phyloP scores from a whole-genome alignment of 768 basidiomycete species.

The Phylloporus arenicola region DNA sequence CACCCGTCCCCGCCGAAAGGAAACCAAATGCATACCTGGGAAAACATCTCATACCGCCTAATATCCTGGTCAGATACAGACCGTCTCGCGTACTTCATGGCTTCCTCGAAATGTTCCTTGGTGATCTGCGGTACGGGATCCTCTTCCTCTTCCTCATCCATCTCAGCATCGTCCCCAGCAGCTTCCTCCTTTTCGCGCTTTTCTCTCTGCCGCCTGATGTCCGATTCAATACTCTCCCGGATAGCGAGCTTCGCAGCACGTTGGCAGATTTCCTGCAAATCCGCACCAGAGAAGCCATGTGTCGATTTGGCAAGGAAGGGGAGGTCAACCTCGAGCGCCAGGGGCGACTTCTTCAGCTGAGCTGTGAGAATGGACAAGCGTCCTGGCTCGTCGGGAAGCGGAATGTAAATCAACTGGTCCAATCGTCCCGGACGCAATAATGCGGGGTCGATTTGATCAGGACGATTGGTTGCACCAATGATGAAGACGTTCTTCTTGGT shows the following conservation, averaged over 20 bases:
- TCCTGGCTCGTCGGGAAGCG: conserved; percentile 90
- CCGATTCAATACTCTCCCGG: conserved; percentile 88
- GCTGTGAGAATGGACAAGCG: conserved; percentile 90
- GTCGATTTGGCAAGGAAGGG: conserved; percentile 84
- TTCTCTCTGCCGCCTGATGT: conserved; percentile 76
- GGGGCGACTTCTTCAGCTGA: conserved; percentile 85
- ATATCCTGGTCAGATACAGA: conserved; percentile 97
- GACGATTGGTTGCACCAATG: conserved; percentile 95
- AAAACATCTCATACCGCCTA: conserved; percentile 96
- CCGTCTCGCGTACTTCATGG: conserved; percentile 95
- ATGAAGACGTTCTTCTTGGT: conserved; percentile 99
- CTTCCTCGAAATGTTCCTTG: conserved; percentile 94
- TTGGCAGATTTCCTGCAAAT: conserved; percentile 99
- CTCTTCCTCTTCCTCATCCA: conserved; percentile 65
- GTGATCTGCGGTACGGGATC: conserved; percentile 91
- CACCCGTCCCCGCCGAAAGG: background rate
- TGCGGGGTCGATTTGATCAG: conserved; percentile 92
- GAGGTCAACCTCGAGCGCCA: conserved; percentile 79
- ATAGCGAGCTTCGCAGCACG: conserved; percentile 96
- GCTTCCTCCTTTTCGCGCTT: conserved; percentile 77
- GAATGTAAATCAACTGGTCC: conserved; percentile 99
- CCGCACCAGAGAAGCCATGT: conserved; percentile 98
- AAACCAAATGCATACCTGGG: conserved; percentile 53
- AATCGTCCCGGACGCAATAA: conserved; percentile 96
- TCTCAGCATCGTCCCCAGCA: conserved; percentile 60